Base-by-base conservation (phyloP, 768 basidiomycete species). In the Psilocybe cyanescens region DNA sequence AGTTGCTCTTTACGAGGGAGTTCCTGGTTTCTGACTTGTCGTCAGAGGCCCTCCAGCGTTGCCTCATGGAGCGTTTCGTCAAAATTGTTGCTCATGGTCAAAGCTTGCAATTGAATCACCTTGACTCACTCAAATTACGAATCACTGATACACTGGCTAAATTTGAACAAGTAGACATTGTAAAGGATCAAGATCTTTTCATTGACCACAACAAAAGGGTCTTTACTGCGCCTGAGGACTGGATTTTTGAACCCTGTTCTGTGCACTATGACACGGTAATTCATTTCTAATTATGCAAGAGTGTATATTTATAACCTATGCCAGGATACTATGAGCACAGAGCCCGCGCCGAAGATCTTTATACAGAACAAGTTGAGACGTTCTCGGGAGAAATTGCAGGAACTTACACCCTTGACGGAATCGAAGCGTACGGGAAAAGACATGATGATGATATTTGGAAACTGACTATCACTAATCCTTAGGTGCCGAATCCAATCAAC, bases 361-460 rank as follows among this genome's bases (percentile, higher is more conserved):
- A 77, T 95, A 19, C 93, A 95, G 76, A 95, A 95, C 71, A 90
- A 88, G 64, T 80, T 94, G 28, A 75, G 76, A 54, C 82, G 80
- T 59, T 85, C 83, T 59, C 81, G 84, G 58, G 76, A 72, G 35
- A 92, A 90, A 75, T 69, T 91, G n/a, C 69, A 77, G 55, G 92
- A 94, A 64, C 71, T 91, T 7, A 72, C 67, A n/a, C 80, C 86
- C 4, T 66, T 87, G 12, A 76, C 91, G 5, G 73, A 80, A n/a
- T 66, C 80, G 6, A 91, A 91, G 71, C 81, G 92, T 92, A 72
- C 65, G 85, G 72, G 37, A 29, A 37, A 44, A 47, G 44, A 45
- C 52, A 45, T 59, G 39, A 51, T 60, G 57, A 61, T 41, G 7
- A 4, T 53, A 16, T 35, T 24, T 47, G 14, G 5, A n/a, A 12